Evolutionary conservation across 768 basidiomycete species (phyloP).

Genomic region (Trametes cinnabarina): DNA sequence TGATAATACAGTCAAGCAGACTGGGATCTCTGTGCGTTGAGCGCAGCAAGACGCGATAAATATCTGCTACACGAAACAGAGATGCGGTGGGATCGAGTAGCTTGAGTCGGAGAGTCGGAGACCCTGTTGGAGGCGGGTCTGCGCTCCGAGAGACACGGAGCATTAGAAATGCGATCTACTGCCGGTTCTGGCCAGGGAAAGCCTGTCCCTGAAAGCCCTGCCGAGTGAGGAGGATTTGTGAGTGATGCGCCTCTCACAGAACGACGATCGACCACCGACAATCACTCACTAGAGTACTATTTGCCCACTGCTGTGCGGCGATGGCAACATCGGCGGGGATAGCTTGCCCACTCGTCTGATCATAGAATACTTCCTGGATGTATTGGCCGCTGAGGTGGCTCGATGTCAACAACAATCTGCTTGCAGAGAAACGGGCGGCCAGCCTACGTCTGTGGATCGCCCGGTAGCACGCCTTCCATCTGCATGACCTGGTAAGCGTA

Average conservation of each 20-base stretch:
- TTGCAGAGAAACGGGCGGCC: neutral
- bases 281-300: slow-evolving; percentile 2
- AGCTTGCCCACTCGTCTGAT: slow-evolving; percentile 11
- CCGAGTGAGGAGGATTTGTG: neutral
- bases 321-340: slow-evolving; percentile 5
- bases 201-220: slow-evolving; percentile 8
- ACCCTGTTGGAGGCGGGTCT: neutral
- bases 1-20: neutral
- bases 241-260: slow-evolving; percentile 3
- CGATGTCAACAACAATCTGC: neutral
- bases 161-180: slow-evolving; percentile 1
- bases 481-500: slow-evolving; percentile 12
- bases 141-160: neutral
- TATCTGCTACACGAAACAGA: slow-evolving; percentile 15
- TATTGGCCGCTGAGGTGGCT: neutral
- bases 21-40: neutral
- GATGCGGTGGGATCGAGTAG: neutral
- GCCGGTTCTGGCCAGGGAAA: slow-evolving; percentile 5
- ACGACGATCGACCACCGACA: neutral
- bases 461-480: neutral
- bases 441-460: slow-evolving; percentile 7
- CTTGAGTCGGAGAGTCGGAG: neutral
- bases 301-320: slow-evolving; percentile 11
- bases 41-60: slow-evolving; percentile 2
- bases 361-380: slow-evolving; percentile 11